phyloP scores from a whole-genome alignment of 768 basidiomycete species.

The Rhodotorula babjevae region DNA sequence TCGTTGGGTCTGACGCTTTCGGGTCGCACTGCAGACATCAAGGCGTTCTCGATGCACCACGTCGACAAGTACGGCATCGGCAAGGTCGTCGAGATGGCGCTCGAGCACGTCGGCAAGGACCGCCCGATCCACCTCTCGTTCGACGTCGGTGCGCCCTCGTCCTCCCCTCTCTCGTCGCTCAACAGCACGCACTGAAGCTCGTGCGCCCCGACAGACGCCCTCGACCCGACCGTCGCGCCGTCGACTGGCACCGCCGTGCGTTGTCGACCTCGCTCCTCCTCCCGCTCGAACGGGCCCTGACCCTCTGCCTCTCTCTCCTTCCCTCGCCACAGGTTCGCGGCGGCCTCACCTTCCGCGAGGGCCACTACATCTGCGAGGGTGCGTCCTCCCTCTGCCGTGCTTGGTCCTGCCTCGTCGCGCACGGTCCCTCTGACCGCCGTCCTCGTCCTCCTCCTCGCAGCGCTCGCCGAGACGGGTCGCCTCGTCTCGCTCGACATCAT shows the following conservation, averaged over 20 bases:
- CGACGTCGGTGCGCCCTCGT: constrained; percentile 57
- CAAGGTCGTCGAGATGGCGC: constrained; percentile 89
- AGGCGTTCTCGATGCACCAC: constrained; percentile 84
- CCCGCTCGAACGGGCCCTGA: not conserved
- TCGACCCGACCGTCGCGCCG: constrained; percentile 89
- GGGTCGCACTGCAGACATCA: constrained; percentile 56
- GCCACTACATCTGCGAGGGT: constrained; percentile 93
- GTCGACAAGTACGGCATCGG: constrained; percentile 57
- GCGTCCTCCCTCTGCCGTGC: constrained; percentile 39
- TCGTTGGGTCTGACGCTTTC: not conserved
- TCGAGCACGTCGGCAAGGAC: constrained; percentile 85
- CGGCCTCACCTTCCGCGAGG: constrained; percentile 91
- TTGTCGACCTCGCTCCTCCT: not conserved
- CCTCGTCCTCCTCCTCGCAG: constrained; percentile 52
- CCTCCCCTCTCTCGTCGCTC: constrained; percentile 52
- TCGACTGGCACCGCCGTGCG: constrained; percentile 82
- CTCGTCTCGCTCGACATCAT: constrained; percentile 90
- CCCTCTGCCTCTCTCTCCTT: not conserved
- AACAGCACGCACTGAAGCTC: not conserved
- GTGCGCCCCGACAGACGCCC: constrained; percentile 25
- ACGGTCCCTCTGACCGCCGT: not conserved
- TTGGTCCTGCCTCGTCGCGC: too few species aligned
- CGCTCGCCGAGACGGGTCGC: constrained; percentile 83
- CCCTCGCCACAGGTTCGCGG: constrained; percentile 51
- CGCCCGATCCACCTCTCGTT: constrained; percentile 91